Percentiles rank a stretch among this genome's conserved stretches.
Evolutionary conservation across 108 stramenopile species (phyloP).

Genomic region (Discostella pseudostelligera): DNA sequence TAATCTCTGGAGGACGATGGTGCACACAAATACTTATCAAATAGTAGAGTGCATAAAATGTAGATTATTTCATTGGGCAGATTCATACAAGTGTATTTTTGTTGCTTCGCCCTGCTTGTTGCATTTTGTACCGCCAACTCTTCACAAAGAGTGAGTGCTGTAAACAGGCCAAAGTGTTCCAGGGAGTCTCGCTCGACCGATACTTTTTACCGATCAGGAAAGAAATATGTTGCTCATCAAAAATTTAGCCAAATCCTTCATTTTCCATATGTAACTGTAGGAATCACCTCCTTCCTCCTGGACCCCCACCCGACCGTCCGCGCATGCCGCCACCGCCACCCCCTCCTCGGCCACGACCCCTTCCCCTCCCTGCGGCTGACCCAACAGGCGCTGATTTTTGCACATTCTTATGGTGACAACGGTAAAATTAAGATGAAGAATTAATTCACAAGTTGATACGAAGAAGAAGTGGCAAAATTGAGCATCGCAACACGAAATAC

Average conservation of each 20-base stretch:
- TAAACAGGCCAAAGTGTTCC: no score
- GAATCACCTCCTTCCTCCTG: conserved; percentile 18
- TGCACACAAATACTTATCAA: neutral
- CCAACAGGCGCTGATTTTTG: conserved; percentile 53
- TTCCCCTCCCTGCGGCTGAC: conserved; percentile 47
- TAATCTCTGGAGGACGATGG: neutral
- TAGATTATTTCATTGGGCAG: no score
- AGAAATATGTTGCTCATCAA: neutral
- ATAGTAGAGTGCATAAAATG: neutral
- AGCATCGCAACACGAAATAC: no score
- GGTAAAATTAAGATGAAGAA: neutral
- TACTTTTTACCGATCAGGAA: no score
- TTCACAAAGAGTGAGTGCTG: no score
- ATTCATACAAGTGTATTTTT: no score
- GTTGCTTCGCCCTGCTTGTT: no score
- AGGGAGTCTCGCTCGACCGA: no score
- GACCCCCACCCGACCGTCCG: conserved; percentile 10
- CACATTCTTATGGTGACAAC: conserved; percentile 17
- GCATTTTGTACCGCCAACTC: no score
- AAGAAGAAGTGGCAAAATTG: no score
- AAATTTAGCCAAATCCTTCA: neutral
- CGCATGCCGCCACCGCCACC: conserved; percentile 15
- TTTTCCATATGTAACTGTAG: neutral
- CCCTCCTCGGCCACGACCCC: conserved; percentile 62
- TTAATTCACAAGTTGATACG: neutral